These are phyloP conservation scores for Udeniomyces megalosporus DNA, from an alignment of 768 basidiomycete genomes.

Conservation along the genomic window DNA sequence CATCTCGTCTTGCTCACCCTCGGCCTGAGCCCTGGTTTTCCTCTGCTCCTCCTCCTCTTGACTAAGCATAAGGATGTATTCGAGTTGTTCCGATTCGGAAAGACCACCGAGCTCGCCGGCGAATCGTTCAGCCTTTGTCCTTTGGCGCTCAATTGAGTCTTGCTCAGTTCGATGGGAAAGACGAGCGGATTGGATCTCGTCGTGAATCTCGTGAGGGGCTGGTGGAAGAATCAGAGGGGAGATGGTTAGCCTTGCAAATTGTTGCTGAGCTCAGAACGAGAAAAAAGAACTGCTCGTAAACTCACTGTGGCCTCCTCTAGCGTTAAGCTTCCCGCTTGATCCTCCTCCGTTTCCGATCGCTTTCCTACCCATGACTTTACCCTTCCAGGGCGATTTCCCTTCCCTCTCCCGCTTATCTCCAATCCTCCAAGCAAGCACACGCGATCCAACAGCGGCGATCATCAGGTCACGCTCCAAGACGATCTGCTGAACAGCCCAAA, in stretches of 20 bases:
- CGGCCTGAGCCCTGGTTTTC: no score
- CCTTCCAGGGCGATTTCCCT: constrained; percentile 10
- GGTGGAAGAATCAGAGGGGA: not conserved
- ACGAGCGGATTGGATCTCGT: constrained; percentile 9
- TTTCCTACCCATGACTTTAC: constrained; percentile 9
- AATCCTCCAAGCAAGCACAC: constrained; percentile 11
- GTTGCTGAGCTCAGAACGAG: not conserved
- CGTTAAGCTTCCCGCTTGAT: not conserved
- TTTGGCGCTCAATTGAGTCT: not conserved
- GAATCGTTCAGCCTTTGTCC: not conserved
- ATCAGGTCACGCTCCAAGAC: constrained; percentile 9
- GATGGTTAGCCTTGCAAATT: not conserved
- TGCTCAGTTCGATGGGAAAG: not conserved
- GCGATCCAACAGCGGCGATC: constrained; percentile 1
- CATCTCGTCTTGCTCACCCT: not conserved
- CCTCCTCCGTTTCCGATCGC: not conserved
- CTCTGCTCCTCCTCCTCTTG: constrained; percentile 8
- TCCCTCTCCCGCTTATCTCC: not conserved
- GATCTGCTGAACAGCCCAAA: constrained; percentile 8
- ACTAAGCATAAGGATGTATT: constrained; percentile 6
- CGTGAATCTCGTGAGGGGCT: constrained; percentile 2
- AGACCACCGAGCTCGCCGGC: constrained; percentile 1
- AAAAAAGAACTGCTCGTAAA: not conserved
- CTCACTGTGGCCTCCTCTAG: not conserved
- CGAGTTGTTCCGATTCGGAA: constrained; percentile 5